Evolutionary conservation across 495 filamentous ascomycete genomes (phyloP).

Genomic region (Penicillium goetzii): DNA sequence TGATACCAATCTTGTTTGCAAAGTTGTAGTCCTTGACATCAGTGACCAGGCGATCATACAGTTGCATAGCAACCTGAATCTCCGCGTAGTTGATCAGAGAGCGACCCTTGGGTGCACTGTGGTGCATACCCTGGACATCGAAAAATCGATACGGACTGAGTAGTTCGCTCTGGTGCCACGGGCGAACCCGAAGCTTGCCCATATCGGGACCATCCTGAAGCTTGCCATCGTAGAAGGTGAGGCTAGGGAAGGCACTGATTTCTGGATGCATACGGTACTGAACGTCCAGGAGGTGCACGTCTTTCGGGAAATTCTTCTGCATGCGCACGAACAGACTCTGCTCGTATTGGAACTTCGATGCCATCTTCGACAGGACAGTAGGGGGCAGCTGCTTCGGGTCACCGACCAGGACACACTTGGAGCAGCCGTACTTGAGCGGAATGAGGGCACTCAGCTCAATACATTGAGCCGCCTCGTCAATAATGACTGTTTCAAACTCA

Average conservation of each 20-base stretch:
- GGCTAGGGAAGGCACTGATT: conserved; percentile 87
- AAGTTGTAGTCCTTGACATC: conserved; percentile 74
- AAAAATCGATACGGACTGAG: conserved; percentile 98
- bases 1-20: conserved; percentile 87
- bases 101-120: conserved; percentile 73
- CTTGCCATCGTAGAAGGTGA: conserved; percentile 86
- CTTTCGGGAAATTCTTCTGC: conserved; percentile 85
- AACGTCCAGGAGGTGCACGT: conserved; percentile 92
- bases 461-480: conserved; percentile 97
- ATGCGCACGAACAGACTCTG: conserved; percentile 98
- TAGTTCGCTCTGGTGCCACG: conserved; percentile 82
- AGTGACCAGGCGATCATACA: conserved; percentile 74
- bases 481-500: conserved; percentile 97
- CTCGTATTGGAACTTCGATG: conserved; percentile 91
- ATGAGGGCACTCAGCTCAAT: conserved; percentile 97
- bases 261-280: conserved; percentile 99
- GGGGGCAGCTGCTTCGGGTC: conserved; percentile 97
- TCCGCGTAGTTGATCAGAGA: conserved; percentile 91
- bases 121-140: conserved; percentile 87
- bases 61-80: conserved; percentile 76
- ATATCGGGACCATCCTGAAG: conserved; percentile 85
- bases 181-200: conserved; percentile 69
- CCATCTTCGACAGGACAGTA: conserved; percentile 91
- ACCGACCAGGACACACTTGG: conserved; percentile 95
- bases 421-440: conserved; percentile 94